phyloP scores from a whole-genome alignment of 2,329 filamentous ascomycete species.

The Phoma herbarum region DNA sequence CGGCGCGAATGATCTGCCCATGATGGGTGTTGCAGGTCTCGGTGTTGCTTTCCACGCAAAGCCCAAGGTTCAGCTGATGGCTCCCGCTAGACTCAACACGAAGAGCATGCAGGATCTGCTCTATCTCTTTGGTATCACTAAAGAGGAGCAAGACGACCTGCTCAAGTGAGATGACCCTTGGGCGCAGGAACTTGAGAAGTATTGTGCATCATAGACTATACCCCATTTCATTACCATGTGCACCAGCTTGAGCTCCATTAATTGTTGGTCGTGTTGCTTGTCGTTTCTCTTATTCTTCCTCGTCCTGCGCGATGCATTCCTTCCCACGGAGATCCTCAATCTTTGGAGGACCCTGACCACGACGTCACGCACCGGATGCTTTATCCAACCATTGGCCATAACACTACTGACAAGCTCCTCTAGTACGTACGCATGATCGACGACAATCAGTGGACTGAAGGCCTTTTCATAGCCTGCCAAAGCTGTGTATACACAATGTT shows the following conservation, averaged over 20 bases:
- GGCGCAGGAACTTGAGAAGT: no score
- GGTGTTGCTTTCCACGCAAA: slow-evolving; percentile 88
- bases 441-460: background rate
- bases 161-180: slow-evolving; percentile 38
- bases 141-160: slow-evolving; percentile 67
- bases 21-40: slow-evolving; percentile 78
- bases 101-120: slow-evolving; percentile 75
- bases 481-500: background rate
- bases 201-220: slow-evolving; percentile 7
- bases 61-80: slow-evolving; percentile 80
- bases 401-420: background rate
- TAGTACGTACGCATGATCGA: background rate
- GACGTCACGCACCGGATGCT: no score
- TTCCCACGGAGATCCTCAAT: background rate
- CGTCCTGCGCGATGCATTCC: background rate
- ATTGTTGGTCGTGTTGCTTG: background rate
- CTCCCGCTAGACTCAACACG: slow-evolving; percentile 75
- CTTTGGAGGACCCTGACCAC: no score
- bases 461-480: background rate
- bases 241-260: background rate
- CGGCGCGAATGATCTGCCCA: slow-evolving; percentile 82
- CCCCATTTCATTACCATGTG: slow-evolving; percentile 11
- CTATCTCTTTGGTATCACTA: slow-evolving; percentile 76
- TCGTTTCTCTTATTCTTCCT: background rate
- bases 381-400: background rate